Conservation (phyloP, 2,329 filamentous ascomycete genomes). For the Diaporthe ilicicola region DNA sequence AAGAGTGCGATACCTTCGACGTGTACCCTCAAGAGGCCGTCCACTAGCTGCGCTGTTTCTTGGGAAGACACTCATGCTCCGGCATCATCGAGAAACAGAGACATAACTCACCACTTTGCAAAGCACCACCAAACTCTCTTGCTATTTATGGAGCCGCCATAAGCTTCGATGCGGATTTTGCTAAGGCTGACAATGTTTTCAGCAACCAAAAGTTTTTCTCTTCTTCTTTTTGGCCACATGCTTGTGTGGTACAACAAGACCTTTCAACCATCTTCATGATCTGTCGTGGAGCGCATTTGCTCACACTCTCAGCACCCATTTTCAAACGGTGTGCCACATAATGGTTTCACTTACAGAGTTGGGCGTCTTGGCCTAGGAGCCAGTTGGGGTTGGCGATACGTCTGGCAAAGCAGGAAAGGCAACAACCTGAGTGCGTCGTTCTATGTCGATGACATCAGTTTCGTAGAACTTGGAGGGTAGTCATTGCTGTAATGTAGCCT, state of each 20-base stretch:
- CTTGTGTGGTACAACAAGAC: background rate
- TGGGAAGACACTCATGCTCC: background rate
- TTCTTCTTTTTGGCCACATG: slow-evolving; percentile 11
- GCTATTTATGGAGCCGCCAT: slow-evolving; percentile 30
- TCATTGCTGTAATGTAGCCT: slow-evolving; percentile 10
- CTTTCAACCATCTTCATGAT: slow-evolving; percentile 4
- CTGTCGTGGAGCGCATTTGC: slow-evolving; percentile 5
- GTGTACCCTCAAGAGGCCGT: slow-evolving; percentile 46
- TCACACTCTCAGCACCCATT: background rate
- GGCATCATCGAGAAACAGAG: background rate
- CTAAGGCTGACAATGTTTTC: slow-evolving; percentile 16
- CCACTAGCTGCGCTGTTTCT: slow-evolving; percentile 34
- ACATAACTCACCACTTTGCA: background rate
- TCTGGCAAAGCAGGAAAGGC: slow-evolving; percentile 16
- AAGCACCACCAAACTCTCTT: slow-evolving; percentile 25
- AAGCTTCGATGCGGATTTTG: slow-evolving; percentile 23
- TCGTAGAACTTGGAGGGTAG: slow-evolving; percentile 24
- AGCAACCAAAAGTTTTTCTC: slow-evolving; percentile 12
- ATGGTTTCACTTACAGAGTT: background rate
- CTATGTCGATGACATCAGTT: slow-evolving; percentile 20
- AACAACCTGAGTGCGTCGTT: slow-evolving; percentile 4
- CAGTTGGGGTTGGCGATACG: slow-evolving; percentile 27
- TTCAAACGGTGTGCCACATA: background rate
- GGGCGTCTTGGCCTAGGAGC: slow-evolving; percentile 26
- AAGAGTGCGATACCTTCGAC: slow-evolving; percentile 65